Evolutionary conservation across 192 early-diverging fungal species (phyloP), one percentile per base, ranked within the genome.

Genomic region (Podochytrium sp.): DNA sequence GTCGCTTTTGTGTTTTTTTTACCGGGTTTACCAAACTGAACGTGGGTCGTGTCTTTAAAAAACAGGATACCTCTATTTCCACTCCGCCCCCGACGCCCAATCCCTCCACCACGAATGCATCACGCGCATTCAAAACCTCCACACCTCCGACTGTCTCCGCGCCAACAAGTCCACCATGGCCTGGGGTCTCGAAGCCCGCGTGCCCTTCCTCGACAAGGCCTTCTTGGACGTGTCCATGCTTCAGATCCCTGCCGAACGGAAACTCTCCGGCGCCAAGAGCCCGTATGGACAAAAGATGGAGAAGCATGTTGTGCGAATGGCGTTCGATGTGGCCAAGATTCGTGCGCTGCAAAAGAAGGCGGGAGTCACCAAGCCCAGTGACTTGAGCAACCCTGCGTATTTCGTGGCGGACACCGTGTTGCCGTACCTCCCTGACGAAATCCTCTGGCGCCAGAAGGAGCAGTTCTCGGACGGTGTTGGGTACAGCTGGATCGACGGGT

Each of bases 121-220:
- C 63, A 86, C 78, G 53, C 92, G 97, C 69, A 95, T 98, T 78
- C 93, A 98, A 85, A 96, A 99, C 89, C 84, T 99, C 58, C 96
- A 99, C 80, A 96, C 93, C 30, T 88, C 94, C 76, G 97, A 99
- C 80, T 94, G 92, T 82, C 84, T 99, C 60, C 95, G 97, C 76
- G 97, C 97, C 80, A 98, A 99, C 92, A 98, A 99, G 81, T 93
- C 95, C 2, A 99, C 97, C 47, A 98, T 99, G 96, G 97, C 97
- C 4, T 99, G 97, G 97, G 97, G 97, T 76, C 90, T 99, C 47
- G 97, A 99, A 78, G 94, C 95, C 16, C 94, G 97, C 76, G 97
- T 99, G 25, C 97, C 97, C 40, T 99, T 99, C 91, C 84, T 97
- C 51, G 97, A 99, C 87, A 91, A 89, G 83, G 85, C 85, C 34